Evolutionary conservation across 164 flowering plant species (phyloP), one percentile per base, ranked within the genome.

Genomic region (Buxus sempervirens): DNA sequence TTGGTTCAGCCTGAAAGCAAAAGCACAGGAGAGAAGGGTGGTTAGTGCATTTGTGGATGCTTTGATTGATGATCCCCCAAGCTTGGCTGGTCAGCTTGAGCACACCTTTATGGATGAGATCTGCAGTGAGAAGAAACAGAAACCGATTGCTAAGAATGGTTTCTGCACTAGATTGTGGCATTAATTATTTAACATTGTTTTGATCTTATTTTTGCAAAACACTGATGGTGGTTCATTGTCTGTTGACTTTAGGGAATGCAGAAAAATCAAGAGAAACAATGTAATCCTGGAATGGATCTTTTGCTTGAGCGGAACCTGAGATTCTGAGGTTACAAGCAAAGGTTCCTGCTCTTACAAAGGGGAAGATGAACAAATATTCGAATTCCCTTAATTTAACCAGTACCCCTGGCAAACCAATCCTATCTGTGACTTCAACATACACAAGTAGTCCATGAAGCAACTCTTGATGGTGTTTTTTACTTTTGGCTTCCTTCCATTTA

Each of bases 1-100:
- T 22, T 92, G 97, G 97, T 92, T 85, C 72, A 86, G 93, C 83
- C 70, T 87, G 80, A 86, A 78, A 78, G 86, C 96, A 7, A 81
- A 83, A 15, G 67, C 23, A 63, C 82, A 84, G 60, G 88, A 90
- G 56, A 80, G 83, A 36, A 77, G 86, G 68, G 83, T 88, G 54
- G 95, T 89, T 2, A 82, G 76, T 66, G 86, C 71, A 24, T 89
- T 86, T 60, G 78, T 91, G 32, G 82, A 88, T 62, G 72, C 85
- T 24, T 71, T 91, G 32, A 73, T 82, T 42, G 91, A 89, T 56
- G 97, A 91, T 66, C 91, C 95, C 0, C 70, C 76, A n/a, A 80
- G 85, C 70, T 81, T 91, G 74, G 89, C 91, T 0, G 91, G 79
- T n/a, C 97, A 91, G 70, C 85, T 91, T 25, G 66, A 79, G 0